Evolutionary conservation across 2,329 filamentous ascomycete species (phyloP), one percentile per base, ranked within the genome.

Genomic region (Calonectria montana): DNA sequence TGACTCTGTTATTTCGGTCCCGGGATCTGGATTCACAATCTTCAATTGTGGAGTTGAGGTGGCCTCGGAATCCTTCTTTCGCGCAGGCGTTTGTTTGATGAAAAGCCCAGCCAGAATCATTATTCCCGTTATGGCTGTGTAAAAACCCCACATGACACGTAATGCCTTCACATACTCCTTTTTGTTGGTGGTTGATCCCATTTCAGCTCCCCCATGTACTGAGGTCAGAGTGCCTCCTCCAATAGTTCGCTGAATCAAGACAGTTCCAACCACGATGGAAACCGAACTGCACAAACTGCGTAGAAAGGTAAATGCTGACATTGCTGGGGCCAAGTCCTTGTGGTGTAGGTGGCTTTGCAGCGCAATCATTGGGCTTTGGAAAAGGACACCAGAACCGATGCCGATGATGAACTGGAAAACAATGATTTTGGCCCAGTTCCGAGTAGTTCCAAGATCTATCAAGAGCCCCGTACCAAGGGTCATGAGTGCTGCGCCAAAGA

Each of bases 221-320:
- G 73, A 53, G 2, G 76, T 76, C 48, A 78, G 47, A 18, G 69
- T 73, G 3, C 71, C 76, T 13, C 69, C 67, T 3, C 70, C 68
- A 10, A 78, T 67, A 12, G 69, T 72, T 2, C 76, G 67, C 18
- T 94, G 91, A 83, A 96, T 95, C 29, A 96, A 87, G 31, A 94
- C 92, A 13, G 93, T 91, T 41, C 94, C 94, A 35, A 95, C 86
- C 1, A 94, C 93, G 62, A 94, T 88, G 0, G 91, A 91, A 13
- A 91, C 88, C 1, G 91, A 88, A 0, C 91, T 93, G 10, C 90
- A 91, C 1, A 95, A 85, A 73, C 93, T 92, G 25, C 93, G 90
- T 10, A 92, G 86, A 77, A 94, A 94, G 2, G 88, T 86, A 70
- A 93, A 92, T 0, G 91, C 91, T 0, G 91, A 88, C 0, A 92